A percentile compares a stretch with the other conserved stretches of the same genome.
These are phyloP conservation scores for Salvia sclarea DNA, from an alignment of 305 asterid genomes.

Conservation along the genomic window DNA sequence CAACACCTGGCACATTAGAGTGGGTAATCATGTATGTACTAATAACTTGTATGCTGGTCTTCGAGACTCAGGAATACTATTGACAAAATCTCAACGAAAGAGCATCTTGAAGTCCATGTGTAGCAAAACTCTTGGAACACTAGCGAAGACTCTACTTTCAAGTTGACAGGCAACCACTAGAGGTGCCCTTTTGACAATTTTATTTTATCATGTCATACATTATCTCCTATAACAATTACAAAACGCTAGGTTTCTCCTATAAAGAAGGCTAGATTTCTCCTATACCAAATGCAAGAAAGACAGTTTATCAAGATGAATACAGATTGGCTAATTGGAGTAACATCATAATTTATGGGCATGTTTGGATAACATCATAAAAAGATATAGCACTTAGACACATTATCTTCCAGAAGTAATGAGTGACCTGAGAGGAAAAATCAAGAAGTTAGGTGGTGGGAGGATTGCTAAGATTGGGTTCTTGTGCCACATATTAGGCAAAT, in stretches of 20 bases:
- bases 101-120: not conserved
- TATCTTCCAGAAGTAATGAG: not conserved
- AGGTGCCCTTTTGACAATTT: not conserved
- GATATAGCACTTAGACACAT: not conserved
- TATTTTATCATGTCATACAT: not conserved
- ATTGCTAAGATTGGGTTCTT: no score
- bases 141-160: not conserved
- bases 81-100: not conserved
- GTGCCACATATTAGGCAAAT: no score
- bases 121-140: not conserved
- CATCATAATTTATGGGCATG: not conserved
- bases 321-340: not conserved
- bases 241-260: not conserved
- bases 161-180: not conserved
- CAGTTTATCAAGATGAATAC: not conserved
- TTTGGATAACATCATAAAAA: not conserved
- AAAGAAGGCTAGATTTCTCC: not conserved
- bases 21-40: not conserved
- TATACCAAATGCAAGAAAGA: not conserved
- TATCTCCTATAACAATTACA: no score
- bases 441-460: not conserved
- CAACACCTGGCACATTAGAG: constrained; percentile 10
- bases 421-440: not conserved
- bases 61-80: not conserved
- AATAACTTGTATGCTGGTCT: not conserved